Base-by-base conservation (phyloP, 2,329 filamentous ascomycete species). In the Neocatenulostroma microsporum region DNA sequence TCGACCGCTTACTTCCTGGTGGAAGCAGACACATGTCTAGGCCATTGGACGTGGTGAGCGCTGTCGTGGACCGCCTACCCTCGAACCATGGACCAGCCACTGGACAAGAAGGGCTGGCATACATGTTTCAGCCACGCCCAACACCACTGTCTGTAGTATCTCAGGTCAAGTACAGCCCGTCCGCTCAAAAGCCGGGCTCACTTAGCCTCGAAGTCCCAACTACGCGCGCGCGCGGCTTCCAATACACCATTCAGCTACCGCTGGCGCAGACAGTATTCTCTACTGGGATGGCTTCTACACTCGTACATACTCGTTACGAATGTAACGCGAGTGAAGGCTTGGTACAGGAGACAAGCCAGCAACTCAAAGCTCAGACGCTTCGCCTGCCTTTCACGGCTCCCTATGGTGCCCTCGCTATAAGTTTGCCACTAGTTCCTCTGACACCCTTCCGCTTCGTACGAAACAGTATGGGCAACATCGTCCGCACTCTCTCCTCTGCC, bases 211-310 rank as follows among this genome's bases (percentile, higher is more conserved):
- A 40, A 15, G 21, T 51, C 6, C 35, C 41, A 21, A 12, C 13
- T 12, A 19, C n/a, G 21, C 32, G 21, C 17, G 4, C 17, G 20
- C 26, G 38, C 14, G 27, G 25, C n/a, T 25, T 3, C n/a, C 7
- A 29, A 1, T 36, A 36, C 24, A 34, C 23, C 23, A 30, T 58
- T 3, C 56, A 61, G 40, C 25, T 88, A 2, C 84, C 84, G 2
- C 63, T 91, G 18, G 80, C 84, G 26, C 84, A 86, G 51, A 93
- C 85, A 0, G 64, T 86, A 5, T 91, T 91, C 53, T 74, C 78
- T 25, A 89, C 80, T 42, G 81, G 78, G 30, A 68, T 65, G 18
- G 64, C 65, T 1, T 78, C 78, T 2, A 82, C 77, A 1, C 60
- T 84, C 6, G 53, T 51, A 15, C 44, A 51, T 28, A 52, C 37